Evolutionary conservation across 1,284 basidiomycete species (phyloP).

Genomic region (Ustilago crameri): DNA sequence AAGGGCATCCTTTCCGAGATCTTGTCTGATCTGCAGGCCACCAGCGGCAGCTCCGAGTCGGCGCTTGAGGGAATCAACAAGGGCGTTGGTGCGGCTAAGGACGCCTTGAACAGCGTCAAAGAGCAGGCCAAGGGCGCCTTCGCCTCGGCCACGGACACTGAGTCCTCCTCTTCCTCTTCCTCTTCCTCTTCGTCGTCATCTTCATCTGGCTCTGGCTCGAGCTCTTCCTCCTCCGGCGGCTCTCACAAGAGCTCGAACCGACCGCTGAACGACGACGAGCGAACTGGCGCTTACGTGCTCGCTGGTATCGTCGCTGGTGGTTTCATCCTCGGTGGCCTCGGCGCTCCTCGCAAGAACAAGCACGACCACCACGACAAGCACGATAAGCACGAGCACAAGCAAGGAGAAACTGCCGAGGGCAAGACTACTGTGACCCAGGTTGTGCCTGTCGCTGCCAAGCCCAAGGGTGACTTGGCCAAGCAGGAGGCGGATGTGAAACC

Average conservation of each 20-base stretch:
- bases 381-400: background rate
- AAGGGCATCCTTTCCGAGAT: conserved; percentile 45
- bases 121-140: conserved; percentile 47
- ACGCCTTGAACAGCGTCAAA: conserved; percentile 31
- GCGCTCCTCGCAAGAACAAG: conserved; percentile 57
- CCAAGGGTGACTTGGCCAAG: conserved; percentile 24
- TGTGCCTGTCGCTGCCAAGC: conserved; percentile 29
- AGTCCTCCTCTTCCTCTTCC: conserved; percentile 20
- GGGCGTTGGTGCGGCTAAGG: conserved; percentile 34
- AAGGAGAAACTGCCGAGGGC: conserved; percentile 1
- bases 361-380: conserved; percentile 12
- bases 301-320: conserved; percentile 73
- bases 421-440: conserved; percentile 11
- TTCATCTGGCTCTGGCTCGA: too few relatives aligned
- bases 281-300: conserved; percentile 73
- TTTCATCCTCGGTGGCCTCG: conserved; percentile 71
- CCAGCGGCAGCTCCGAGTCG: conserved; percentile 12
- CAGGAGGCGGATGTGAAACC: conserved; percentile 20
- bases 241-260: conserved; percentile 60
- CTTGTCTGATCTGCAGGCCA: conserved; percentile 33
- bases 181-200: conserved; percentile 15
- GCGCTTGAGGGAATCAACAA: conserved; percentile 27
- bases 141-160: conserved; percentile 15
- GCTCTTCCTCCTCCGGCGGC: background rate
- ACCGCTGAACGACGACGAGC: conserved; percentile 73